A percentile compares a stretch with the other conserved stretches of the same genome.
Evolutionary conservation across 345 rosid species (phyloP).

Genomic region (Salix caprea): DNA sequence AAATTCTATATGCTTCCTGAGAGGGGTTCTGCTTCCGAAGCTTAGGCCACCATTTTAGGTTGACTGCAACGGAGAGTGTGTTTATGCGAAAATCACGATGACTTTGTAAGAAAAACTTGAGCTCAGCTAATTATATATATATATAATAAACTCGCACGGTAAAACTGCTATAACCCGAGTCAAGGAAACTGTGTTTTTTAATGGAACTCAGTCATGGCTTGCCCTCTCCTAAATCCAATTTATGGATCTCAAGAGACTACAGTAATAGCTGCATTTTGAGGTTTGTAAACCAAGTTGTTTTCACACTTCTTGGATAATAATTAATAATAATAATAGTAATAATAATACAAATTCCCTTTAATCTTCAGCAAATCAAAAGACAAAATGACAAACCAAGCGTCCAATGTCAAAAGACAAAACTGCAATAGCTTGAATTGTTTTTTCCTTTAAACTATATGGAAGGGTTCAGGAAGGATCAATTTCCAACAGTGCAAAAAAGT

Average conservation of each 20-base stretch:
- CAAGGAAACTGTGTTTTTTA: slow-evolving; percentile 6
- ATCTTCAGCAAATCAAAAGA: slow-evolving; percentile 23
- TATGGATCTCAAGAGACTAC: slow-evolving; percentile 29
- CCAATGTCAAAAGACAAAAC: slow-evolving; percentile 11
- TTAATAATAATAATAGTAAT: neutral
- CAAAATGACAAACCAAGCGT: slow-evolving; percentile 43
- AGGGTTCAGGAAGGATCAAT: slow-evolving; percentile 17
- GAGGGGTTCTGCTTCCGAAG: slow-evolving; percentile 29
- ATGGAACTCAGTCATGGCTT: slow-evolving; percentile 5
- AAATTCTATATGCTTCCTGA: slow-evolving; percentile 29
- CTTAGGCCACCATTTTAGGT: slow-evolving; percentile 34
- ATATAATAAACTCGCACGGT: too few relatives aligned
- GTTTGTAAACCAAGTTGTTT: slow-evolving; percentile 24
- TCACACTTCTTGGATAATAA: slow-evolving; percentile 3
- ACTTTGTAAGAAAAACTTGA: neutral
- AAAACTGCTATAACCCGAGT: neutral
- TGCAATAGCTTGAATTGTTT: slow-evolving; percentile 19
- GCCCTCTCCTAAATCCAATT: slow-evolving; percentile 29
- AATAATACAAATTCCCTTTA: neutral
- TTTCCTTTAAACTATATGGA: neutral
- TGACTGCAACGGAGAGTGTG: slow-evolving; percentile 16
- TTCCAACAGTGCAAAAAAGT: slow-evolving; percentile 19
- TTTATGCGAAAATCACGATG: slow-evolving; percentile 23
- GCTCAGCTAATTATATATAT: neutral
- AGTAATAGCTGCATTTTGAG: slow-evolving; percentile 18